Conservation (phyloP, 73 alveolate genomes). For the Symbiodinium pilosum region DNA sequence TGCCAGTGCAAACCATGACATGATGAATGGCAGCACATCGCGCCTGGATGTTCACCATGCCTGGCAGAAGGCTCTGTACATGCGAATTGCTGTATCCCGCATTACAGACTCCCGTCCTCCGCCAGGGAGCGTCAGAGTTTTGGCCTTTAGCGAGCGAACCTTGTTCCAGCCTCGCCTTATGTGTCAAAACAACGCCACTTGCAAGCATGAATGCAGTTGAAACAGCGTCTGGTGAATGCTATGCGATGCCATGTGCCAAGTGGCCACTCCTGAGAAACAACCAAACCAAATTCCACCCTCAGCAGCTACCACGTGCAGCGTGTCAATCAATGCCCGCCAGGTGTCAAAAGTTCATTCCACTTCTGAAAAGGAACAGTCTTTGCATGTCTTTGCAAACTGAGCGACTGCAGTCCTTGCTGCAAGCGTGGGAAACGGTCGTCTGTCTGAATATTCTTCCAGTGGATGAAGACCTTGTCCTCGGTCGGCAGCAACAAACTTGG, state of each 20-base stretch:
- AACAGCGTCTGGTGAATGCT: not conserved
- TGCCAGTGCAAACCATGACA: no score
- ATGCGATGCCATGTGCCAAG: not conserved
- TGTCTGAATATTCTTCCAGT: slow-evolving; percentile 75
- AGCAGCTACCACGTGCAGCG: no score
- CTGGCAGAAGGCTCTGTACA: no score
- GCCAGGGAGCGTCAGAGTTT: slow-evolving; percentile 64
- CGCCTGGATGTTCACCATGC: slow-evolving; percentile 85
- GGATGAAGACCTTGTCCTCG: slow-evolving; percentile 83
- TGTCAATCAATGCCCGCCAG: no score
- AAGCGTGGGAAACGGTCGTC: slow-evolving; percentile 94
- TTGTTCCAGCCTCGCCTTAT: slow-evolving; percentile 74
- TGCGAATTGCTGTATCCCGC: no score
- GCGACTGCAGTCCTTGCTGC: slow-evolving; percentile 77
- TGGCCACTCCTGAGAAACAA: slow-evolving; percentile 71
- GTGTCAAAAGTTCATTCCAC: no score
- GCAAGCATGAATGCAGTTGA: no score
- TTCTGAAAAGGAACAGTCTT: no score
- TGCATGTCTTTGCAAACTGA: not conserved
- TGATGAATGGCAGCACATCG: no score
- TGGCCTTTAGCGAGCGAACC: slow-evolving; percentile 79
- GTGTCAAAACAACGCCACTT: not conserved
- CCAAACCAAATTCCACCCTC: slow-evolving; percentile 86
- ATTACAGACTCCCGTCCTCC: slow-evolving; percentile 24
- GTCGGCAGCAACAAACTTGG: no score